These are phyloP conservation scores for Gentiana dahurica DNA, from an alignment of 257 asterid species.

Conservation along the genomic window DNA sequence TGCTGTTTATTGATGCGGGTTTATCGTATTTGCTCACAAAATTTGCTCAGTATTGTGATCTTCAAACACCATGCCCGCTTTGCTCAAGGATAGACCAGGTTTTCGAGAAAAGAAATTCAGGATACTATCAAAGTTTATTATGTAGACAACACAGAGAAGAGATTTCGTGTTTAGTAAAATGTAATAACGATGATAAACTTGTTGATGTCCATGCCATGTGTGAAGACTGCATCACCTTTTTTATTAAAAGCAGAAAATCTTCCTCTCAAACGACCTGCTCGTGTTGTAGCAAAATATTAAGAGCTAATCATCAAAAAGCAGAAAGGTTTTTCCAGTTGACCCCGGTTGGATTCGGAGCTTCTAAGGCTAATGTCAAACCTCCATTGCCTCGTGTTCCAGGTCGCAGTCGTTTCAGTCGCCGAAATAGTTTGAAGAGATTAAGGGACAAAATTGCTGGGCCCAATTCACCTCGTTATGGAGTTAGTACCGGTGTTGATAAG, in stretches of 20 bases:
- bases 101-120: constrained; percentile 31
- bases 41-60: constrained; percentile 53
- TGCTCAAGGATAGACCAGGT: constrained; percentile 58
- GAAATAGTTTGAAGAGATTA: constrained; percentile 63
- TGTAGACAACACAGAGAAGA: constrained; percentile 61
- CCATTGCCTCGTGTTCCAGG: constrained; percentile 70
- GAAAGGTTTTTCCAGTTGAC: constrained; percentile 43
- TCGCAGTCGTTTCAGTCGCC: constrained; percentile 56
- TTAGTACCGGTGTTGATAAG: constrained; percentile 17
- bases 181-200: constrained; percentile 44
- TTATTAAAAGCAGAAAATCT: constrained; percentile 22
- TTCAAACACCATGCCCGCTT: constrained; percentile 55
- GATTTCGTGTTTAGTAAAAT: constrained; percentile 51
- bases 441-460: constrained; percentile 51
- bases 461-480: constrained; percentile 13
- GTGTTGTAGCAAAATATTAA: constrained; percentile 52
- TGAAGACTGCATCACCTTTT: constrained; percentile 55
- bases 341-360: constrained; percentile 52
- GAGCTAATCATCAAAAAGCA: constrained; percentile 37
- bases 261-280: constrained; percentile 39
- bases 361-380: constrained; percentile 65
- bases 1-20: constrained; percentile 55
- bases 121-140: constrained; percentile 29
- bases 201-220: constrained; percentile 57
- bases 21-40: constrained; percentile 40